phyloP scores from a whole-genome alignment of 805 yeast species.

The Pichia scutulata region DNA sequence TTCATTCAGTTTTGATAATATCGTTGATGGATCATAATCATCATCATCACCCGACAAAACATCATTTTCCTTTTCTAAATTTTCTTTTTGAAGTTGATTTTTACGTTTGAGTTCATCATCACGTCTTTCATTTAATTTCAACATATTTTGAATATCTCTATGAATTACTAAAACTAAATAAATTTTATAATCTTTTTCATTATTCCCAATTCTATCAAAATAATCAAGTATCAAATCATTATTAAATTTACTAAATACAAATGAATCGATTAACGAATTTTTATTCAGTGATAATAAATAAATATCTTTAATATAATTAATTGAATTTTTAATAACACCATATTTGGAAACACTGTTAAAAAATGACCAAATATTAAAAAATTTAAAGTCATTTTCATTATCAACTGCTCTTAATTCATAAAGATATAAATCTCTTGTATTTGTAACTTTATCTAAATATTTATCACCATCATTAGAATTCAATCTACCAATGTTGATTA shows the following conservation, averaged over 20 bases:
- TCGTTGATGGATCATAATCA: constrained; percentile 4
- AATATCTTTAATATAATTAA: constrained; percentile 52
- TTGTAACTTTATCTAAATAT: constrained; percentile 42
- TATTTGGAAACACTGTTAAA: constrained; percentile 39
- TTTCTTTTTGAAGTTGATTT: not conserved
- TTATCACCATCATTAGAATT: constrained; percentile 44
- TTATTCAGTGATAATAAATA: constrained; percentile 37
- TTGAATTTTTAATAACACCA: constrained; percentile 51
- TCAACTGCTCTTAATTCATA: constrained; percentile 32
- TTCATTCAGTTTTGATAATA: not conserved
- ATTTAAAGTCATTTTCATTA: constrained; percentile 17
- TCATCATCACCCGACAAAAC: constrained; percentile 6
- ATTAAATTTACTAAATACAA: constrained; percentile 17
- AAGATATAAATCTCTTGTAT: constrained; percentile 46
- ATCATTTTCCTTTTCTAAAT: not conserved
- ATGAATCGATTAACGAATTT: constrained; percentile 13
- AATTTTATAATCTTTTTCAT: constrained; percentile 14
- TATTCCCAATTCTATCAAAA: constrained; percentile 7
- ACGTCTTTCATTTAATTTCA: not conserved
- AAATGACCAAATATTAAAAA: constrained; percentile 36
- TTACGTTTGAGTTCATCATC: constrained; percentile 1
- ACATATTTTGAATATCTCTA: constrained; percentile 12
- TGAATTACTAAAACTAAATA: constrained; percentile 25
- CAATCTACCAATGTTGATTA: constrained; percentile 45
- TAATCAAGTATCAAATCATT: constrained; percentile 12